Percentiles rank a stretch among this genome's conserved stretches.
phyloP scores from a whole-genome alignment of 2,329 filamentous ascomycete genomes.

The Ustulina deusta region DNA sequence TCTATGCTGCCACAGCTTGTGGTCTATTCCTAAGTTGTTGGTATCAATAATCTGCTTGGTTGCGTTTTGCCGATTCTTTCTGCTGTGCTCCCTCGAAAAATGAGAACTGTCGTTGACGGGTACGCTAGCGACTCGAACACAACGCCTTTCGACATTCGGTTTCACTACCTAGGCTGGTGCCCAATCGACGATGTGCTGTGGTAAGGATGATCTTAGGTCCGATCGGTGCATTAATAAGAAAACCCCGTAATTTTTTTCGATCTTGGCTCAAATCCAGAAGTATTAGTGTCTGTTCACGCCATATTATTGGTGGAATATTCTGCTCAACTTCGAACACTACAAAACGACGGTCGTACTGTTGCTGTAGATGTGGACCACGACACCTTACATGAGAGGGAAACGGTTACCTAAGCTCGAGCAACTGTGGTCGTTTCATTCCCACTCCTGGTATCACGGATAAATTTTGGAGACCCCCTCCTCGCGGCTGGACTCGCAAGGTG shows the following conservation, averaged over 20 bases:
- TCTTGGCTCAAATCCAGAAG: constrained; percentile 1
- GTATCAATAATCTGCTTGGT: not conserved
- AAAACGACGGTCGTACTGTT: constrained; percentile 25
- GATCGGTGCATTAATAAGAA: not conserved
- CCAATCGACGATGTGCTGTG: constrained; percentile 17
- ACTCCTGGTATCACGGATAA: constrained; percentile 29
- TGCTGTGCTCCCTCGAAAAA: not conserved
- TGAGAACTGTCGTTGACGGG: not conserved
- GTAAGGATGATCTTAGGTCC: constrained; percentile 1
- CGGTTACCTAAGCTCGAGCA: constrained; percentile 15
- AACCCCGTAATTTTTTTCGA: constrained; percentile 32
- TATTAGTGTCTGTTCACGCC: constrained; percentile 6
- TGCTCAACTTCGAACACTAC: constrained; percentile 42
- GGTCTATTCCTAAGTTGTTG: not conserved
- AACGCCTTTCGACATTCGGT: not conserved
- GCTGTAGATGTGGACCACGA: constrained; percentile 27
- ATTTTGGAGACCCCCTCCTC: constrained; percentile 34
- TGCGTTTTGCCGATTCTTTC: not conserved
- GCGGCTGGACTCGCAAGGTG: constrained; percentile 22
- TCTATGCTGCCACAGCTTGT: not conserved
- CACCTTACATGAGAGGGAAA: constrained; percentile 3
- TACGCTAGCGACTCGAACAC: constrained; percentile 3
- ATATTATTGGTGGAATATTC: constrained; percentile 55
- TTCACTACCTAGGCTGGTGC: not conserved
- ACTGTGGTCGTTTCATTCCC: constrained; percentile 13